Percentiles rank a stretch among this genome's conserved stretches.
These are phyloP conservation scores for Lodderomyces orthopsilosis DNA, from an alignment of 1,139 yeast species.

Conservation along the genomic window DNA sequence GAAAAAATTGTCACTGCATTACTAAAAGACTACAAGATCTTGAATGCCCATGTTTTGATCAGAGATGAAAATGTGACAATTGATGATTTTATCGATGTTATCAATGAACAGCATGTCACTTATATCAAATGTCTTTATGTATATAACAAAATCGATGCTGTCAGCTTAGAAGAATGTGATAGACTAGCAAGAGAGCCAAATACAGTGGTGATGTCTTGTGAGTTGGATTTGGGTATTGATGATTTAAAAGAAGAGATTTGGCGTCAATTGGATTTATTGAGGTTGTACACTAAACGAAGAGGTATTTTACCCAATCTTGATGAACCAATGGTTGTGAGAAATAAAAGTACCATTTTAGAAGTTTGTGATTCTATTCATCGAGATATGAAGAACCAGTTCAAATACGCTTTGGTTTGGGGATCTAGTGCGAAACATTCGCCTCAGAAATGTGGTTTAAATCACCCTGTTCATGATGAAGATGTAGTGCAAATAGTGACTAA, in stretches of 20 bases:
- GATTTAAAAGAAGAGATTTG: conserved; percentile 92
- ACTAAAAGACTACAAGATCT: conserved; percentile 82
- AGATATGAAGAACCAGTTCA: conserved; percentile 87
- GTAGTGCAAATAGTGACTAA: conserved; percentile 89
- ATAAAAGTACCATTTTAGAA: conserved; percentile 72
- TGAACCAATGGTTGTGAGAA: conserved; percentile 90
- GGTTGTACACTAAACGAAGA: conserved; percentile 81
- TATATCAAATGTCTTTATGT: conserved; percentile 91
- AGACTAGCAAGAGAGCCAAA: conserved; percentile 87
- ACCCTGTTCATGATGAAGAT: conserved; percentile 86
- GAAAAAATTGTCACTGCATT: conserved; percentile 78
- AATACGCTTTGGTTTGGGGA: conserved; percentile 96
- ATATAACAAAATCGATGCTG: conserved; percentile 93
- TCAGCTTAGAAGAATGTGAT: conserved; percentile 91
- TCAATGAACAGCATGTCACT: conserved; percentile 81
- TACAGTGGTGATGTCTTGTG: conserved; percentile 92
- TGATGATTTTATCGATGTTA: conserved; percentile 90
- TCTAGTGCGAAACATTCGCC: conserved; percentile 94
- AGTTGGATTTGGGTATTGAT: conserved; percentile 76
- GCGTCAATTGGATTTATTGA: conserved; percentile 76
- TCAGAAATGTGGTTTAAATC: conserved; percentile 89
- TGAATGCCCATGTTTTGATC: conserved; percentile 88
- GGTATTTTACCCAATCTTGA: conserved; percentile 76
- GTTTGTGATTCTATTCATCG: conserved; percentile 92
- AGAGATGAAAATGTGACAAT: conserved; percentile 88